phyloP scores from a whole-genome alignment of 1,284 basidiomycete genomes.

The Apiotrichum gamsii region DNA sequence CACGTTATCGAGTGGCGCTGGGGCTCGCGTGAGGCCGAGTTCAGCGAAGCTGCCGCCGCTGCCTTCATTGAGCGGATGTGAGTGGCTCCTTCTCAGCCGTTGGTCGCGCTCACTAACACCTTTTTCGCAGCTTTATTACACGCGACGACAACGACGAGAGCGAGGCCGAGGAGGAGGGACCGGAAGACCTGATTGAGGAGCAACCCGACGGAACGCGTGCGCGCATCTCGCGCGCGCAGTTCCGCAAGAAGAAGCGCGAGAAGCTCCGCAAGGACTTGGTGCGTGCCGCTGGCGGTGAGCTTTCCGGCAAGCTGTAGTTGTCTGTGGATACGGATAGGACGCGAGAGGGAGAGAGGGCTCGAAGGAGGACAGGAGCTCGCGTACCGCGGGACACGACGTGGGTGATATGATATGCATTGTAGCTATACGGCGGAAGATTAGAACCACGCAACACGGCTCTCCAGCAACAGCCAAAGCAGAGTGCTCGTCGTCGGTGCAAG shows the following conservation, averaged over 20 bases:
- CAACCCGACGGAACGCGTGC: conserved; percentile 7
- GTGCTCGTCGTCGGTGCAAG: no score
- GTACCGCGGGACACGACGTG: no score
- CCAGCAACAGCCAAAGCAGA: no score
- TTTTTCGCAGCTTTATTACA: conserved; percentile 4
- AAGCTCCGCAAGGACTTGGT: conserved; percentile 32
- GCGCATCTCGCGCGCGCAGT: conserved; percentile 2
- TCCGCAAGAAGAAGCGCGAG: conserved; percentile 14
- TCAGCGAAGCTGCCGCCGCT: conserved; percentile 38
- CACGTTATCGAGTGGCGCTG: conserved; percentile 37
- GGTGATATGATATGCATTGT: no score
- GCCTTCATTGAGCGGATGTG: conserved; percentile 41
- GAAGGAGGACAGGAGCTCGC: no score
- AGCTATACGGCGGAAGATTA: no score
- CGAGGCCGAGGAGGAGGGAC: conserved; percentile 23
- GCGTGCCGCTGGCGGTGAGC: conserved; percentile 33
- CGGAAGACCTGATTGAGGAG: conserved; percentile 15
- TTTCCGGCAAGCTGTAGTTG: conserved; percentile 15
- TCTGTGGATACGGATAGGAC: no score
- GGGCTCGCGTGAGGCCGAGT: conserved; percentile 45
- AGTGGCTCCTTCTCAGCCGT: no score
- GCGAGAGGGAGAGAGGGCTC: no score
- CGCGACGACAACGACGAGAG: conserved; percentile 6
- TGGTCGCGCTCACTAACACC: no score
- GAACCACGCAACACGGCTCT: no score